A percentile compares a stretch with the other conserved stretches of the same genome.
phyloP scores from a whole-genome alignment of 2,329 filamentous ascomycete species.

The Exophiala viscosa region DNA sequence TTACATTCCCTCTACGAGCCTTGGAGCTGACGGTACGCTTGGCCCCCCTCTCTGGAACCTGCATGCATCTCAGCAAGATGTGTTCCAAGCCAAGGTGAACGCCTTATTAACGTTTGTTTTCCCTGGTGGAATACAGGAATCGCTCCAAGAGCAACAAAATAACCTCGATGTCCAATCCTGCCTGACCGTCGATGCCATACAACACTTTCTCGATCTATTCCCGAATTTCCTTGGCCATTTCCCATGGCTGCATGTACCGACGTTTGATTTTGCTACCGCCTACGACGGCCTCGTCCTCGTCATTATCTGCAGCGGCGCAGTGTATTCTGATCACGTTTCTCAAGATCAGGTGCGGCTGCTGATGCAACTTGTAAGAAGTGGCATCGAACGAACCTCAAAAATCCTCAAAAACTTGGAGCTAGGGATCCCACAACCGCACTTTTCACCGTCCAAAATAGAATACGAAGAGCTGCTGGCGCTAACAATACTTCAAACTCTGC shows the following conservation, averaged over 20 bases:
- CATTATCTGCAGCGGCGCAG: slow-evolving; percentile 71
- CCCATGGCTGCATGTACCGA: slow-evolving; percentile 67
- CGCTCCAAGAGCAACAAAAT: slow-evolving; percentile 55
- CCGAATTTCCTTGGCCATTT: slow-evolving; percentile 71
- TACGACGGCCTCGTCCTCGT: slow-evolving; percentile 64
- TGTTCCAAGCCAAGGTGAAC: slow-evolving; percentile 44
- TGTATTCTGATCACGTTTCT: slow-evolving; percentile 64
- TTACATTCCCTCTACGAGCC: slow-evolving; percentile 45
- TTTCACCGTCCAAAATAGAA: slow-evolving; percentile 44
- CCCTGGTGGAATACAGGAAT: slow-evolving; percentile 55
- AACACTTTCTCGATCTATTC: slow-evolving; percentile 68
- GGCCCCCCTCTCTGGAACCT: slow-evolving; percentile 41
- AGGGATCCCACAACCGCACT: slow-evolving; percentile 34
- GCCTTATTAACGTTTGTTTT: slow-evolving; percentile 57
- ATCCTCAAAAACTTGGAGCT: slow-evolving; percentile 26
- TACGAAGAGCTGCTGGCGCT: slow-evolving; percentile 60
- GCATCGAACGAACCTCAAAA: slow-evolving; percentile 31
- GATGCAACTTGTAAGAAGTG: slow-evolving; percentile 60
- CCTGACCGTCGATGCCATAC: slow-evolving; percentile 65
- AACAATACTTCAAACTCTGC: slow-evolving; percentile 58
- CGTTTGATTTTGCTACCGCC: slow-evolving; percentile 63
- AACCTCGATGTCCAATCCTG: slow-evolving; percentile 45
- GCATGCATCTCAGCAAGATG: slow-evolving; percentile 49
- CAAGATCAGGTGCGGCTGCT: slow-evolving; percentile 62
- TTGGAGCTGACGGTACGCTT: slow-evolving; percentile 46